Evolutionary conservation across 306 rosid genomes (phyloP).

Genomic region (Albizia julibrissin): DNA sequence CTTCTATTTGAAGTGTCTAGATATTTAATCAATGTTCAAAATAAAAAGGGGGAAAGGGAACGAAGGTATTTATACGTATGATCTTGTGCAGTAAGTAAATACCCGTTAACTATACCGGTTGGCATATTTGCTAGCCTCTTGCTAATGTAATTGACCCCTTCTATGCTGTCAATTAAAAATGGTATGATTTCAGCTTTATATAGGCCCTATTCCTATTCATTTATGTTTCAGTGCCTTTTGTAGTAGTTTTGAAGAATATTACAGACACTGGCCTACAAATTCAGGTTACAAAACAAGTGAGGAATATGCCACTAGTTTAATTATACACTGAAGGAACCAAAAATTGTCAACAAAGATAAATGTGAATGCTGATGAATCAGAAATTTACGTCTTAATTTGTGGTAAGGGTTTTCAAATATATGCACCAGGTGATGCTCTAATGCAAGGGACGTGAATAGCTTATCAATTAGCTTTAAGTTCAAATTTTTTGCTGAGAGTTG

Average conservation of each 20-base stretch:
- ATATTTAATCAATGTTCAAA: neutral
- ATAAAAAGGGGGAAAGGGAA: neutral
- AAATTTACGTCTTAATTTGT: neutral
- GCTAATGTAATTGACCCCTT: constrained; percentile 17
- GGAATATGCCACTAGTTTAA: neutral
- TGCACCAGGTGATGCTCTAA: neutral
- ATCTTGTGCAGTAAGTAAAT: neutral
- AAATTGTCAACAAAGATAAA: neutral
- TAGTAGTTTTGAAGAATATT: neutral
- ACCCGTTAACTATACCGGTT: neutral
- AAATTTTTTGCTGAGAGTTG: neutral
- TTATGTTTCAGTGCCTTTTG: neutral
- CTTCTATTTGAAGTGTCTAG: constrained; percentile 45
- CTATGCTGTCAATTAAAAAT: constrained; percentile 25
- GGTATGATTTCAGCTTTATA: neutral
- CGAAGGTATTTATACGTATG: neutral
- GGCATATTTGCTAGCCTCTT: constrained; percentile 10
- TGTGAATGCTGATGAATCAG: neutral
- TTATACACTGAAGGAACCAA: neutral
- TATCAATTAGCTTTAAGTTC: neutral
- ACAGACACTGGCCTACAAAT: neutral
- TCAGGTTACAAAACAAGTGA: neutral
- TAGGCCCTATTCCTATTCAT: neutral
- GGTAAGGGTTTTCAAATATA: neutral
- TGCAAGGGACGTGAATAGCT: neutral